These are phyloP conservation scores for Candida montana DNA, from an alignment of 805 yeast species.

Conservation along the genomic window DNA sequence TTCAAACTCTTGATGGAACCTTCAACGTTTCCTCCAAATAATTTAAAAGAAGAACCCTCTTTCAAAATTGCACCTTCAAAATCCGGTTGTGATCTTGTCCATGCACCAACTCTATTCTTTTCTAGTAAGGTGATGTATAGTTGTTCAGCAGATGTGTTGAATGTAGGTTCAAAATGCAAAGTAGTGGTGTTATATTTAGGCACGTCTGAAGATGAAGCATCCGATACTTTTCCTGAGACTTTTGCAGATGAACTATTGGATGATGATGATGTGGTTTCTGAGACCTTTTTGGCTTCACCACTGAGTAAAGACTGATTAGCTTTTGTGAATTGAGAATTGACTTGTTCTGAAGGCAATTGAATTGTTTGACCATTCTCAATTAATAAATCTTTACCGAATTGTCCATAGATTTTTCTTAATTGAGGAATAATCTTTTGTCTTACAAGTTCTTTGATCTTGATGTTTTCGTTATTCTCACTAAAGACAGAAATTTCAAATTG, in stretches of 20 bases:
- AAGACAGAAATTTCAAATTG: conserved; percentile 75
- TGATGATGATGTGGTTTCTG: conserved; percentile 1
- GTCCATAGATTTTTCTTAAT: conserved; percentile 51
- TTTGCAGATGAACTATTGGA: too few species aligned
- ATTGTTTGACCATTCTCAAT: conserved; percentile 76
- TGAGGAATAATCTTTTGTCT: conserved; percentile 59
- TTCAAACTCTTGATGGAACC: conserved; percentile 63
- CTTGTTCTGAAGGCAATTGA: conserved; percentile 71
- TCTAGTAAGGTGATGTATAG: conserved; percentile 72
- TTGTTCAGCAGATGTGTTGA: conserved; percentile 86
- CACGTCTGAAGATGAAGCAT: conserved; percentile 23
- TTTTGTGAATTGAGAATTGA: conserved; percentile 49
- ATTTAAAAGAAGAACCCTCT: conserved; percentile 56
- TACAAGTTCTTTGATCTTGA: conserved; percentile 42
- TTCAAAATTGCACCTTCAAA: conserved; percentile 41
- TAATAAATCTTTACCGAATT: conserved; percentile 77
- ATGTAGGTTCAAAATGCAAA: conserved; percentile 68
- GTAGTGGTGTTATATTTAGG: conserved; percentile 79
- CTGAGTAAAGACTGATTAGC: conserved; percentile 34
- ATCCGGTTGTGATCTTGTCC: conserved; percentile 72
- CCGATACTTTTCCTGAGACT: too few species aligned
- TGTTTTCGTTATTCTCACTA: conserved; percentile 49
- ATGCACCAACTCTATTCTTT: conserved; percentile 75
- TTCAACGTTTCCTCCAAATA: conserved; percentile 84
- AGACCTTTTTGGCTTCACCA: conserved; percentile 10